Percentiles rank a stretch among this genome's conserved stretches.
Evolutionary conservation across 2,329 filamentous ascomycete species (phyloP).

Genomic region (Orbilia oligospora): DNA sequence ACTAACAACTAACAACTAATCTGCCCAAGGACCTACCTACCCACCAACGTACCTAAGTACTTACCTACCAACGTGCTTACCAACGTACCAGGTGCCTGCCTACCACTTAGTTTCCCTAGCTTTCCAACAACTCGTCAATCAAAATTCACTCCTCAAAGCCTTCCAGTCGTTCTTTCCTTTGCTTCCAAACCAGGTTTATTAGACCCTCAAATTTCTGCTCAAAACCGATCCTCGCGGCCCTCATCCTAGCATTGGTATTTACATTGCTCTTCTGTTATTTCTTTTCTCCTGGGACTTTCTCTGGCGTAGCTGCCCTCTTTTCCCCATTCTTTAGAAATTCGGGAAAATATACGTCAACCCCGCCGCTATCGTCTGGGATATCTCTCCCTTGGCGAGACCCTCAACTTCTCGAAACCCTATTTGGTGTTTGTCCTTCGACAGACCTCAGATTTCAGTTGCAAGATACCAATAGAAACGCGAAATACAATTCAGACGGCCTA

Average conservation of each 20-base stretch:
- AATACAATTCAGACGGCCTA: conserved; percentile 38
- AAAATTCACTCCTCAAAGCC: conserved; percentile 61
- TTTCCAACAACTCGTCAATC: conserved; percentile 36
- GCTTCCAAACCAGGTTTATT: conserved; percentile 19
- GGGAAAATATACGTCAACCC: conserved; percentile 47
- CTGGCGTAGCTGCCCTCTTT: conserved; percentile 44
- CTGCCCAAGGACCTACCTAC: not conserved
- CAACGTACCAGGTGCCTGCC: conserved; percentile 22
- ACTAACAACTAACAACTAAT: not conserved
- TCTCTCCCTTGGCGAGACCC: conserved; percentile 58
- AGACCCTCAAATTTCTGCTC: conserved; percentile 19
- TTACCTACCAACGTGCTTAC: not conserved
- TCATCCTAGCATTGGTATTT: conserved; percentile 46
- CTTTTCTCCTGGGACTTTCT: conserved; percentile 32
- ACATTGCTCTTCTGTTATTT: conserved; percentile 32
- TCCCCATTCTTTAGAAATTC: conserved; percentile 43
- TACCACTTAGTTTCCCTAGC: conserved; percentile 28
- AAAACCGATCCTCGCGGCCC: conserved; percentile 27
- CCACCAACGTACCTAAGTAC: not conserved
- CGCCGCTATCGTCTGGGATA: conserved; percentile 47
- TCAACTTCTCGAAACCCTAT: conserved; percentile 58
- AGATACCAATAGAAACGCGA: conserved; percentile 41
- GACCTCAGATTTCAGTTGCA: conserved; percentile 48
- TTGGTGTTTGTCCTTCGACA: conserved; percentile 60
- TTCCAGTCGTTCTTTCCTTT: conserved; percentile 56